Percentiles rank a stretch among this genome's conserved stretches.
These are phyloP conservation scores for Sporothrix pseudoabietina DNA, from an alignment of 2,329 filamentous ascomycete species.

Conservation along the genomic window DNA sequence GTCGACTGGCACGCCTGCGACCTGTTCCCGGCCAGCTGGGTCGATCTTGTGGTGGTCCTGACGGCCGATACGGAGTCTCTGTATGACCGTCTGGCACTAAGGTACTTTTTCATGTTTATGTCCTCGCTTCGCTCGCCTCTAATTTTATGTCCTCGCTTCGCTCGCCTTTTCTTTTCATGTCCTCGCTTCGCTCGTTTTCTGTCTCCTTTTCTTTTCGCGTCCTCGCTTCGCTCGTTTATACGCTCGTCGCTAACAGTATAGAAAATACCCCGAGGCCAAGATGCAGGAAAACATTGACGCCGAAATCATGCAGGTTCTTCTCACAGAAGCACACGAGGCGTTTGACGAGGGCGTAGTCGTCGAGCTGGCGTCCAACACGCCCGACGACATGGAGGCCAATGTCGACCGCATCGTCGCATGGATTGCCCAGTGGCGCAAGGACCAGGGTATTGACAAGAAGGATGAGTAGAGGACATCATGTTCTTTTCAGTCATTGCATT, in stretches of 20 bases:
- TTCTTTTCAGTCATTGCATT: background rate
- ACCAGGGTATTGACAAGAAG: constrained; percentile 47
- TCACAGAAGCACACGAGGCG: constrained; percentile 84
- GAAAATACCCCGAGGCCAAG: constrained; percentile 82
- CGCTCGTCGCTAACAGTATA: constrained; percentile 38
- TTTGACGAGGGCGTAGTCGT: constrained; percentile 88
- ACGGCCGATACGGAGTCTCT: constrained; percentile 76
- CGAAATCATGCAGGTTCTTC: constrained; percentile 94
- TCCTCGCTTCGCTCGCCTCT: background rate
- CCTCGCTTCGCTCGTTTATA: background rate
- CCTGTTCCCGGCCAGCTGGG: constrained; percentile 87
- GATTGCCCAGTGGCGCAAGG: constrained; percentile 78
- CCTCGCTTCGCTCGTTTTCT: background rate
- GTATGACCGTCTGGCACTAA: constrained; percentile 78
- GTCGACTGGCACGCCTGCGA: constrained; percentile 99
- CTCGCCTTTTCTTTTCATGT: background rate
- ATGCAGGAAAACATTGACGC: constrained; percentile 95
- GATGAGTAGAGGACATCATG: background rate
- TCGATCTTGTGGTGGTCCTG: constrained; percentile 92
- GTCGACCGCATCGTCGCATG: constrained; percentile 80
- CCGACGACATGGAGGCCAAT: constrained; percentile 86
- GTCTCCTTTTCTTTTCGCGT: background rate
- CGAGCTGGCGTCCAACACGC: constrained; percentile 78
- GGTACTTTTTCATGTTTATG: constrained; percentile 51
- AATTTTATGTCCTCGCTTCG: background rate